phyloP scores from a whole-genome alignment of 2,329 filamentous ascomycete genomes.

The Ramularia collo-cygni region DNA sequence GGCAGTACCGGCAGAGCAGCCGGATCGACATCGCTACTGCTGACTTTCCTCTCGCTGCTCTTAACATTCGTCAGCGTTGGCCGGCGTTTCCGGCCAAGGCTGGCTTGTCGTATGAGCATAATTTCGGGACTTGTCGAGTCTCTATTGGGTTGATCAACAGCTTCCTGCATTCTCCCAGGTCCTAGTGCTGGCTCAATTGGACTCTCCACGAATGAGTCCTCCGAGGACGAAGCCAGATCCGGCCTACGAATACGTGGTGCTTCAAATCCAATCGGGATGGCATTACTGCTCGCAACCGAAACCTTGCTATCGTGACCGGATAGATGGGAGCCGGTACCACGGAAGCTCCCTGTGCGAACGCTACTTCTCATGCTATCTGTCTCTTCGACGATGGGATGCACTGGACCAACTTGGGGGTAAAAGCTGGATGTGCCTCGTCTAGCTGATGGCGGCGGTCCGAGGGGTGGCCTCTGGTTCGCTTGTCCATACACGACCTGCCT shows the following conservation, averaged over 20 bases:
- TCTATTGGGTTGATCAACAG: too few relatives aligned
- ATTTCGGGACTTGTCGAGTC: conserved; percentile 13
- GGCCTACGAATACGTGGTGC: conserved; percentile 7
- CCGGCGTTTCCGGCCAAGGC: conserved; percentile 41
- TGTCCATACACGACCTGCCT: conserved; percentile 27
- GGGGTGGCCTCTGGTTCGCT: conserved; percentile 33
- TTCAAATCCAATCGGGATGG: conserved; percentile 36
- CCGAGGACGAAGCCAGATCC: conserved; percentile 10
- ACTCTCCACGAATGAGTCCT: conserved; percentile 3
- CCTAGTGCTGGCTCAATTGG: too few relatives aligned
- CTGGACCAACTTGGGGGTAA: conserved; percentile 42
- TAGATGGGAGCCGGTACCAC: conserved; percentile 16
- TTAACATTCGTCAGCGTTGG: conserved; percentile 44
- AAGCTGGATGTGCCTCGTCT: conserved; percentile 43
- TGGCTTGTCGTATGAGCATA: conserved; percentile 41
- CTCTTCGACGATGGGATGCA: conserved; percentile 45
- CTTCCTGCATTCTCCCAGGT: too few relatives aligned
- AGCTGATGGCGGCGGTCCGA: conserved; percentile 44
- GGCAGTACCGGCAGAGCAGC: too few relatives aligned
- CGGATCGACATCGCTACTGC: conserved; percentile 9
- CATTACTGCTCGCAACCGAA: conserved; percentile 44
- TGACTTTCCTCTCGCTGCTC: conserved; percentile 31
- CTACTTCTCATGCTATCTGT: conserved; percentile 33
- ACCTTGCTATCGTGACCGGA: conserved; percentile 30
- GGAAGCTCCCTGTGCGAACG: conserved; percentile 19